These are phyloP conservation scores for Dryadomyces sulphureus DNA, from an alignment of 2,329 filamentous ascomycete genomes.

Conservation along the genomic window DNA sequence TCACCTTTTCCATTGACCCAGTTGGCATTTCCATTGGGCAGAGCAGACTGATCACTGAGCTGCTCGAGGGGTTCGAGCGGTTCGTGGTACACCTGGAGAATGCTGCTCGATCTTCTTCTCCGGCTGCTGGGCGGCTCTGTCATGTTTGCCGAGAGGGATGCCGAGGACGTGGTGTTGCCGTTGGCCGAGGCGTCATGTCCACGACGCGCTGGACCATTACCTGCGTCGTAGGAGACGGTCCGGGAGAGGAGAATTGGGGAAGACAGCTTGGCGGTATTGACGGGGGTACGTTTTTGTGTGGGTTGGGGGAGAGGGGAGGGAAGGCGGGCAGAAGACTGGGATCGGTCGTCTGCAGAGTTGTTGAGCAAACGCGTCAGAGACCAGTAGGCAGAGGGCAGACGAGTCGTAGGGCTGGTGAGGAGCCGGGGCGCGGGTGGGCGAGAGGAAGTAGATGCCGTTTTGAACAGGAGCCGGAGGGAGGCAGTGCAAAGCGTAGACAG, in stretches of 20 bases:
- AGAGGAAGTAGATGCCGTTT: too few species aligned
- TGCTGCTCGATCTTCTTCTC: conserved; percentile 90
- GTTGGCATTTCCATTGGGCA: conserved; percentile 93
- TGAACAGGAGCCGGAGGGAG: too few species aligned
- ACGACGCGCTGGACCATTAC: conserved; percentile 53
- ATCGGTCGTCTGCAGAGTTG: too few species aligned
- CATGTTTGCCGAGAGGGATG: conserved; percentile 40
- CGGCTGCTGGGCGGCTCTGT: conserved; percentile 54
- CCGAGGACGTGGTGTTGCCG: conserved; percentile 11
- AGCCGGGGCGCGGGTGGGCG: too few species aligned
- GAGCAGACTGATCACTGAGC: conserved; percentile 85
- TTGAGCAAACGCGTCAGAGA: too few species aligned
- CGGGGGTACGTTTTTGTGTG: not conserved
- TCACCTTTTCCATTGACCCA: conserved; percentile 98
- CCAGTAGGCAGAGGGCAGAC: too few species aligned
- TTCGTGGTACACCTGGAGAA: conserved; percentile 86
- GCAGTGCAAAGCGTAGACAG: too few species aligned
- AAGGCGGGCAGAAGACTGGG: not conserved
- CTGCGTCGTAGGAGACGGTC: conserved; percentile 82
- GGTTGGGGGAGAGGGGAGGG: not conserved
- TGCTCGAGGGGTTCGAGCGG: conserved; percentile 94
- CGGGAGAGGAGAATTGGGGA: conserved; percentile 74
- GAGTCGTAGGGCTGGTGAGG: too few species aligned
- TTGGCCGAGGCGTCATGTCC: conserved; percentile 24
- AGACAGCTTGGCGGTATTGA: conserved; percentile 91